These are phyloP conservation scores for Hsuehochloa calcarea DNA, from an alignment of 176 grass and related monocot genomes.

Conservation along the genomic window DNA sequence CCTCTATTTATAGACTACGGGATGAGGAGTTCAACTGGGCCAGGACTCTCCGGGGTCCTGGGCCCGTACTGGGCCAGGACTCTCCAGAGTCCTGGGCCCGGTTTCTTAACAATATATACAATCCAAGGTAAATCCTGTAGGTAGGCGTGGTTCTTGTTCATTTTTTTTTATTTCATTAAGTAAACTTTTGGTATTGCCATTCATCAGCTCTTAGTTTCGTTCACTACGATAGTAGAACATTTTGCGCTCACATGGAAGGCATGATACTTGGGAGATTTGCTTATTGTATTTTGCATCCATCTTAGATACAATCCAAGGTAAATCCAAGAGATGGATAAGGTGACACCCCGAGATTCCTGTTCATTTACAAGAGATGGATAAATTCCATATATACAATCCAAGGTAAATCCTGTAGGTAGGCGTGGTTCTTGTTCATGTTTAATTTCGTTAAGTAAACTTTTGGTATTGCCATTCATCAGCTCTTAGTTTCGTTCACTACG, in stretches of 20 bases:
- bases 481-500: not conserved
- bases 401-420: too few relatives aligned
- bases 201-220: not conserved
- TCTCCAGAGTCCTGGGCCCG: too few relatives aligned
- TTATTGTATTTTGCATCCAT: not conserved
- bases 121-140: conserved; percentile 54
- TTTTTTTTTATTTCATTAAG: not conserved
- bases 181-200: conserved; percentile 17
- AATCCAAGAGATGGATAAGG: too few relatives aligned
- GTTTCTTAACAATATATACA: too few relatives aligned
- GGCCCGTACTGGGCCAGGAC: too few relatives aligned
- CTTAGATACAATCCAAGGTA: too few relatives aligned
- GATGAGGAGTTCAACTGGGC: too few relatives aligned
- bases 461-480: conserved; percentile 5
- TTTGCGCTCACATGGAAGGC: not conserved
- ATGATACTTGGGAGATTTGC: not conserved
- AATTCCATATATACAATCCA: too few relatives aligned
- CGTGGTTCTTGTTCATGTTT: not conserved
- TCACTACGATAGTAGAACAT: not conserved
- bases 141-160: not conserved
- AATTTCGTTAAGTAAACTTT: not conserved
- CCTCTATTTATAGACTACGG: too few relatives aligned
- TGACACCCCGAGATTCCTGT: too few relatives aligned
- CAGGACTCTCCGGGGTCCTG: too few relatives aligned
- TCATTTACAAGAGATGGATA: too few relatives aligned